These are phyloP conservation scores for Isatis lusitanica DNA, from an alignment of 441 rosid genomes.

Conservation along the genomic window DNA sequence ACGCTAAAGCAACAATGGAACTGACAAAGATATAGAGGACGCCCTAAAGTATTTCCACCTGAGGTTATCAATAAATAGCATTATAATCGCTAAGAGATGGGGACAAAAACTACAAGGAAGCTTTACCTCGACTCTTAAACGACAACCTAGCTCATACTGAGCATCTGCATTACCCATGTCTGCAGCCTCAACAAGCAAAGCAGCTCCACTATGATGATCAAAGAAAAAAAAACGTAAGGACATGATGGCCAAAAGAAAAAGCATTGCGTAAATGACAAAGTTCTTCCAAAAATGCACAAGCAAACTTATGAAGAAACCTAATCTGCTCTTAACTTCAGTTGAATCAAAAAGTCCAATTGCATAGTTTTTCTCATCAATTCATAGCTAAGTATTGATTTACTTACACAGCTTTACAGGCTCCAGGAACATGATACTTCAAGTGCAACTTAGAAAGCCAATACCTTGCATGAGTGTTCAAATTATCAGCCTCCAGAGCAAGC, in stretches of 20 bases:
- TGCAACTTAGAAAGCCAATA: constrained; percentile 86
- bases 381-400: constrained; percentile 19
- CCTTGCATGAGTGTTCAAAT: constrained; percentile 81
- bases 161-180: constrained; percentile 93
- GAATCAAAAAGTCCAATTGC: not conserved
- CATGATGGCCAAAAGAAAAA: not conserved
- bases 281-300: not conserved
- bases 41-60: not conserved
- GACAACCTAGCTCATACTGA: constrained; percentile 80
- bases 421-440: constrained; percentile 85
- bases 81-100: not conserved
- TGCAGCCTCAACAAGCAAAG: constrained; percentile 89
- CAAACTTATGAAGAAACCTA: not conserved
- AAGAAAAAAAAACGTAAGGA: not conserved
- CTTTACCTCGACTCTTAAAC: constrained; percentile 76
- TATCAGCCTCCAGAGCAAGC: constrained; percentile 80
- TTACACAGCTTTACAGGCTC: constrained; percentile 84
- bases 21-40: not conserved
- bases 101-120: not conserved
- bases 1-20: not conserved
- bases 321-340: not conserved
- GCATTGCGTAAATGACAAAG: not conserved
- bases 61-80: not conserved
- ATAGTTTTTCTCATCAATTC: not conserved
- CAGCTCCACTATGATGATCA: constrained; percentile 64